Evolutionary conservation across 345 rosid genomes (phyloP), one percentile per base, ranked within the genome.

Genomic region (Isatis tinctoria): DNA sequence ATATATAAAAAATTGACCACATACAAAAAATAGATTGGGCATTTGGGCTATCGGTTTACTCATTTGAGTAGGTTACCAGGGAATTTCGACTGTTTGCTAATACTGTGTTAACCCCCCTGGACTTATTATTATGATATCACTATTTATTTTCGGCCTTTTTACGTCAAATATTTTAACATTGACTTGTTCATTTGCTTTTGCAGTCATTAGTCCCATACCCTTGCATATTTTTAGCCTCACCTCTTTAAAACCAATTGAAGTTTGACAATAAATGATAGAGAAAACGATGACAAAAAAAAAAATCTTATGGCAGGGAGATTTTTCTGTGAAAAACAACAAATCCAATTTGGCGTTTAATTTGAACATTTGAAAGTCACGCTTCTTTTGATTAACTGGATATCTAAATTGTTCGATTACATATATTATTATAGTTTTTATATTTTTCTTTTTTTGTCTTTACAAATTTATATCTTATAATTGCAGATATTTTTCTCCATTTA

Each of bases 21-120:
- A 37, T 14, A 54, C 48, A 36, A 54, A n/a, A 56, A 24, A 26
- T 58, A 57, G 59, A 65, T 74, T 45, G 71, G 66, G 72, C 65
- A 49, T 56, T 74, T 45, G 71, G 66, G 72, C 65, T 74, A 47
- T 47, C 11, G 56, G 58, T 73, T 64, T 41, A 41, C 59, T 44
- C 67, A 35, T 35, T 44, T 57, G 66, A 56, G 71, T 65, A 65
- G 66, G 71, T 56, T 57, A 45, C 51, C 32, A 66, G 51, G 59
- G 66, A 12, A 56, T 65, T 43, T 54, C 10, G 35, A 56, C 65
- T 73, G 56, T 73, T 65, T 56, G 20, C 51, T 45, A 65, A 65
- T 65, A 64, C 70, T 64, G 69, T 63, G 70, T 30, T 53, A 72
- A 48, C 61, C 40, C 13, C 13, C 61, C 69, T 60, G 61, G 52